Conservation (phyloP, 129 eudicot genomes). For the Logfia minima region DNA sequence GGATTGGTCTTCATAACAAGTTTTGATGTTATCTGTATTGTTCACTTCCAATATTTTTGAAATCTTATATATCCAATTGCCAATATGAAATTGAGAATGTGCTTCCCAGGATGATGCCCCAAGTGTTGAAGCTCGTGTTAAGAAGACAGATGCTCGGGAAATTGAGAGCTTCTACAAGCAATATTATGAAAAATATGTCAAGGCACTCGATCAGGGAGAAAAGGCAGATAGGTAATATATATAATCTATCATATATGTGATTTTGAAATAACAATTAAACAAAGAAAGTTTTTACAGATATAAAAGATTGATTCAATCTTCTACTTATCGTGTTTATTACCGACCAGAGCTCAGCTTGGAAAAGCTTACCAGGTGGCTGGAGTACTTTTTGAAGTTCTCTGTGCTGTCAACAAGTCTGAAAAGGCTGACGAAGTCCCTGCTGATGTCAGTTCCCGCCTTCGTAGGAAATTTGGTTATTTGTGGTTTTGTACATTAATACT, state of each 20-base stretch:
- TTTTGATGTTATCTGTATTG: not conserved
- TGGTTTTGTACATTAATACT: constrained; percentile 6
- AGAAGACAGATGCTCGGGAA: constrained; percentile 92
- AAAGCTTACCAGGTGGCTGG: constrained; percentile 98
- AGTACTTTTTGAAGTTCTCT: constrained; percentile 94
- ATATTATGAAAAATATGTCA: constrained; percentile 84
- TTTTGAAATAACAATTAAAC: not conserved
- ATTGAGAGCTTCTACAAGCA: constrained; percentile 94
- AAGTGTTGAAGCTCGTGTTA: constrained; percentile 73
- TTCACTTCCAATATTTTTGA: constrained; percentile 2
- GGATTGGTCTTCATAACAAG: not conserved
- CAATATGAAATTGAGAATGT: constrained; percentile 23
- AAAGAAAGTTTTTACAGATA: not conserved
- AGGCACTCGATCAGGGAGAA: constrained; percentile 91
- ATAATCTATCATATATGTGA: constrained; percentile 1
- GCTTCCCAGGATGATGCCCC: constrained; percentile 71
- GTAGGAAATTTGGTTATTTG: not conserved
- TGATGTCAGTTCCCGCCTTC: constrained; percentile 52
- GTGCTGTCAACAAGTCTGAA: constrained; percentile 92
- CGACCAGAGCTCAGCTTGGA: constrained; percentile 81
- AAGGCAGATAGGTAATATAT: constrained; percentile 72
- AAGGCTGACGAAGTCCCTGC: constrained; percentile 97
- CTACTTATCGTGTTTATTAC: constrained; percentile 14
- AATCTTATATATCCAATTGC: not conserved
- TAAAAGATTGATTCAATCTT: constrained; percentile 2